Conservation (phyloP, 192 early-diverging fungal genomes). For the Anaeromyces robustus region DNA sequence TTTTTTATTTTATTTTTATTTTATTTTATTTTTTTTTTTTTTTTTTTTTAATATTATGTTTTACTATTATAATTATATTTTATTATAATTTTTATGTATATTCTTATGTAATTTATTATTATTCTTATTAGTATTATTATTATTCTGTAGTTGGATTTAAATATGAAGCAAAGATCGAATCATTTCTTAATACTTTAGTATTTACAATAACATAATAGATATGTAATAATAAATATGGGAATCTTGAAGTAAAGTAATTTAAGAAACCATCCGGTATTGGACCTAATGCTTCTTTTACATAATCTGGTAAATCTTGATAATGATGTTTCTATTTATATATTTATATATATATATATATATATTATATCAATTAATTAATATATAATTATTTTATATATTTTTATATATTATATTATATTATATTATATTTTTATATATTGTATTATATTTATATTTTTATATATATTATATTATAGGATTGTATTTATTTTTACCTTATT, state of each 20-base stretch:
- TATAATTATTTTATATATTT: neutral
- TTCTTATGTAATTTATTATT: too few relatives aligned
- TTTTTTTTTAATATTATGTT: too few relatives aligned
- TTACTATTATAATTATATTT: too few relatives aligned
- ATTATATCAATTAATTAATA: conserved; percentile 1
- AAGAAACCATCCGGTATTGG: conserved; percentile 75
- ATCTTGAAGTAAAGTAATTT: conserved; percentile 76
- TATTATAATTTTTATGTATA: too few relatives aligned
- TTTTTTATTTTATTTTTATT: too few relatives aligned
- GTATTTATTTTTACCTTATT: conserved; percentile 57
- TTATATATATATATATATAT: neutral
- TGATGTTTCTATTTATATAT: conserved; percentile 65
- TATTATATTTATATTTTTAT: too few relatives aligned
- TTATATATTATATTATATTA: neutral
- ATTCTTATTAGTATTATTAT: too few relatives aligned
- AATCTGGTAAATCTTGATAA: conserved; percentile 74
- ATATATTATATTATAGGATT: neutral
- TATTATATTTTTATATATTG: neutral
- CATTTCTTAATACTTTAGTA: neutral
- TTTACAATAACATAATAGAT: conserved; percentile 69
- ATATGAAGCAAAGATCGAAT: conserved; percentile 1
- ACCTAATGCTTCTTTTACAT: conserved; percentile 62
- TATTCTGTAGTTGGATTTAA: neutral
- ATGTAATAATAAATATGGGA: conserved; percentile 77
- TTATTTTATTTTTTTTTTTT: too few relatives aligned